These are phyloP conservation scores for Fusarium anthophilum DNA, from an alignment of 2,329 filamentous ascomycete genomes.

Conservation along the genomic window DNA sequence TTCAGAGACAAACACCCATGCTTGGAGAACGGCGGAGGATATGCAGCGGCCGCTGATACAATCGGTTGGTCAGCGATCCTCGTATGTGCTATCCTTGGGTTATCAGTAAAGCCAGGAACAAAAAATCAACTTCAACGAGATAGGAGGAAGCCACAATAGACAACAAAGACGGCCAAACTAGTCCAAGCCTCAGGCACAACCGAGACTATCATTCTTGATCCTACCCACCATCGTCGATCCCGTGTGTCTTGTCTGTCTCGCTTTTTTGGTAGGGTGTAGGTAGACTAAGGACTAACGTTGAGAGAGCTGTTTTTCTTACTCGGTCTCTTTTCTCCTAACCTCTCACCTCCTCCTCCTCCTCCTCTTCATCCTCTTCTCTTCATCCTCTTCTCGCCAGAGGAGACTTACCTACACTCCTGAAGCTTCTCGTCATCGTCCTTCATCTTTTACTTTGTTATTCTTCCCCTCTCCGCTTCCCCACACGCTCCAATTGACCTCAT, in stretches of 20 bases:
- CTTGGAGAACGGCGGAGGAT: slow-evolving; percentile 15
- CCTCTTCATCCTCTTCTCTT: neutral
- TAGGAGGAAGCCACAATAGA: slow-evolving; percentile 22
- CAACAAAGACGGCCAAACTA: slow-evolving; percentile 2
- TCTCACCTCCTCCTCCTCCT: slow-evolving; percentile 21
- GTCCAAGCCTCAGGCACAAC: slow-evolving; percentile 38
- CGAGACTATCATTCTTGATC: slow-evolving; percentile 35
- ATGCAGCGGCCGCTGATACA: slow-evolving; percentile 30
- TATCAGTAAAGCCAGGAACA: slow-evolving; percentile 19
- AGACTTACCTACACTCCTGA: slow-evolving; percentile 15
- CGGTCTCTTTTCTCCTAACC: slow-evolving; percentile 3
- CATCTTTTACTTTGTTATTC: slow-evolving; percentile 9
- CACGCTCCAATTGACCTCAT: slow-evolving; percentile 33
- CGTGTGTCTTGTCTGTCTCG: slow-evolving; percentile 30
- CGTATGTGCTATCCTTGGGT: slow-evolving; percentile 11
- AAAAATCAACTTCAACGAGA: neutral
- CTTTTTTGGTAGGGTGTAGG: slow-evolving; percentile 10
- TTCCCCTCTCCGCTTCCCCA: slow-evolving; percentile 28
- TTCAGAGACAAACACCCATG: slow-evolving; percentile 26
- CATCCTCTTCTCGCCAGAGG: slow-evolving; percentile 9
- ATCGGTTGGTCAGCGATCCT: slow-evolving; percentile 21
- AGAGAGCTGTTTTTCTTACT: slow-evolving; percentile 22
- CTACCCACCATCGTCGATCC: slow-evolving; percentile 41
- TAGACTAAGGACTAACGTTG: slow-evolving; percentile 4
- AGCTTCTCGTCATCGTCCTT: slow-evolving; percentile 2